Evolutionary conservation across 352 stramenopile species (phyloP).

Genomic region (Phytophthora idaei): DNA sequence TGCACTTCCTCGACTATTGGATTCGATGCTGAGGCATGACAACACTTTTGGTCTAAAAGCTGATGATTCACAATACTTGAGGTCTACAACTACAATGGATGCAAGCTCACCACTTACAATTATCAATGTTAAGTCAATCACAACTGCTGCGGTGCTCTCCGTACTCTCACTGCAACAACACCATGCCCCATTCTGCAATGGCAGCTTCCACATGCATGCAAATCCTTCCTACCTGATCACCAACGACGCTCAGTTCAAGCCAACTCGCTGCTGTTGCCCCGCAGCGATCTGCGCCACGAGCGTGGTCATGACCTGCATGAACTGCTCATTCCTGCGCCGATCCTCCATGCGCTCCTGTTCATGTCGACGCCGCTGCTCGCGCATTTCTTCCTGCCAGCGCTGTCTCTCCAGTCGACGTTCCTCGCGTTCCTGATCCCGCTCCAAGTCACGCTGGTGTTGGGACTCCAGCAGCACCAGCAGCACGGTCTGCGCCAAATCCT

Average conservation of each 20-base stretch:
- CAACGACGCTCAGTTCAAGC: conserved; percentile 26
- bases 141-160: not conserved
- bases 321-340: conserved; percentile 36
- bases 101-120: conserved; percentile 11
- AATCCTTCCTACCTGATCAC: not conserved
- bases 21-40: no score
- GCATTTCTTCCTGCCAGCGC: conserved; percentile 36
- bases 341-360: conserved; percentile 40
- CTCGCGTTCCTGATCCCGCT: conserved; percentile 37
- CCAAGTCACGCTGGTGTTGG: conserved; percentile 39
- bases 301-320: conserved; percentile 43
- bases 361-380: conserved; percentile 30
- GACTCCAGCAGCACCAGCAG: conserved; percentile 38
- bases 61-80: no score
- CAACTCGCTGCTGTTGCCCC: conserved; percentile 28
- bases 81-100: not conserved
- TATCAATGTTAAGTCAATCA: conserved; percentile 20
- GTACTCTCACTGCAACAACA: not conserved
- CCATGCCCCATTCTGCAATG: not conserved
- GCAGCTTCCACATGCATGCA: not conserved
- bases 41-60: no score
- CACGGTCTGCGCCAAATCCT: conserved; percentile 39
- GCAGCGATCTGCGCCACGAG: conserved; percentile 37
- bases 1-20: no score
- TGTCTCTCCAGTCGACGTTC: conserved; percentile 33